Conservation (phyloP, 768 basidiomycete species). For the Hygrophorus russula region DNA sequence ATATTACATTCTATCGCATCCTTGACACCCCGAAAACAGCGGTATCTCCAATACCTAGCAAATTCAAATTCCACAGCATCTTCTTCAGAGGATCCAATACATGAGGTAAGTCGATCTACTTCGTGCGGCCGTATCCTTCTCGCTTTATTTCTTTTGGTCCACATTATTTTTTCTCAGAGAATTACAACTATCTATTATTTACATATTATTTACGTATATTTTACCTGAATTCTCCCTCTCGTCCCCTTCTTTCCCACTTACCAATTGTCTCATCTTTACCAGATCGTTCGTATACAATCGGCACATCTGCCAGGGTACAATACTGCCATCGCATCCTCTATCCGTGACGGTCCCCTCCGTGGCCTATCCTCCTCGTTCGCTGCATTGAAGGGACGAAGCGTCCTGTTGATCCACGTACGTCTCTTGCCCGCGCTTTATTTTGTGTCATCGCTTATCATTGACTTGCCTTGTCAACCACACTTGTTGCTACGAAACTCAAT, state of each 20-base stretch:
- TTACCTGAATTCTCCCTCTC: not conserved
- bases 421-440: not conserved
- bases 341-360: slow-evolving; percentile 63
- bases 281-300: slow-evolving; percentile 71
- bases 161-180: not conserved
- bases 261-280: not conserved
- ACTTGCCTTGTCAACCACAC: not conserved
- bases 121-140: too few relatives aligned
- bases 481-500: slow-evolving; percentile 6
- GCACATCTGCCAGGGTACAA: slow-evolving; percentile 70
- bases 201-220: not conserved
- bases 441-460: not conserved
- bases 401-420: slow-evolving; percentile 58
- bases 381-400: slow-evolving; percentile 34
- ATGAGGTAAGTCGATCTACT: slow-evolving; percentile 22
- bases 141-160: not conserved
- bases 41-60: slow-evolving; percentile 40
- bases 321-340: slow-evolving; percentile 62
- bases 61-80: slow-evolving; percentile 19
- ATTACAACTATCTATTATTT: not conserved
- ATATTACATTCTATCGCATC: not conserved
- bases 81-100: slow-evolving; percentile 22
- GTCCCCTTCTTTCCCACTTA: not conserved
- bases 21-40: slow-evolving; percentile 17
- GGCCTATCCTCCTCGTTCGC: slow-evolving; percentile 46